phyloP scores from a whole-genome alignment of 495 filamentous ascomycete genomes.

The Penicillium canescens region DNA sequence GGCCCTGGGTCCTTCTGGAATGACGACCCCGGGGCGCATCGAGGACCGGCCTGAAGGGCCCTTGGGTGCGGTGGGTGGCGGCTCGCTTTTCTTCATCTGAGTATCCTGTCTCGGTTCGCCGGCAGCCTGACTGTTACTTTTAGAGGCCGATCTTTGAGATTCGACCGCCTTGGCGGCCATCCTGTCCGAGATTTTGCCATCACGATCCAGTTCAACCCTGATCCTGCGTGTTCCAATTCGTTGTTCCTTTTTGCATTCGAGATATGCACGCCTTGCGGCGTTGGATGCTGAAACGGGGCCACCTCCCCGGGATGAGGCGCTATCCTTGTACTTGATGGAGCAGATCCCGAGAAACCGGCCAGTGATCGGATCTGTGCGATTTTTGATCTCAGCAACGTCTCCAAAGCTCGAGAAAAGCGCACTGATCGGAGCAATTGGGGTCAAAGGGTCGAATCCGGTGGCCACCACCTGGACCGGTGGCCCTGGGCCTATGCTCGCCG shows the following conservation, averaged over 20 bases:
- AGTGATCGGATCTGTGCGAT: conserved; percentile 88
- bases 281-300: conserved; percentile 63
- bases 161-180: conserved; percentile 71
- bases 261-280: conserved; percentile 72
- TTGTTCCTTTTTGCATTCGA: conserved; percentile 62
- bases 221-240: conserved; percentile 72
- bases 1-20: conserved; percentile 51
- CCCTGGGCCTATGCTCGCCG: conserved; percentile 78
- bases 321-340: conserved; percentile 84
- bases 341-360: conserved; percentile 92
- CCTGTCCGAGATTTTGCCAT: conserved; percentile 74
- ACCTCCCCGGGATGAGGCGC: conserved; percentile 49
- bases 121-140: conserved; percentile 15
- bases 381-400: conserved; percentile 83
- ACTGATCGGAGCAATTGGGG: conserved; percentile 73
- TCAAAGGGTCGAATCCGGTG: conserved; percentile 89
- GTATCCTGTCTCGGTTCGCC: conserved; percentile 30
- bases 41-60: conserved; percentile 73
- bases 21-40: conserved; percentile 33
- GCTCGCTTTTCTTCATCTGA: conserved; percentile 51
- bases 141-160: conserved; percentile 56
- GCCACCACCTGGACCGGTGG: conserved; percentile 89
- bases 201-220: conserved; percentile 82
- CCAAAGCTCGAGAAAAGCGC: conserved; percentile 83
- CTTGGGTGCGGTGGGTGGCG: conserved; percentile 81